A percentile compares a stretch with the other conserved stretches of the same genome.
Evolutionary conservation across 345 rosid genomes (phyloP).

Genomic region (Eucalyptus tenuipes): DNA sequence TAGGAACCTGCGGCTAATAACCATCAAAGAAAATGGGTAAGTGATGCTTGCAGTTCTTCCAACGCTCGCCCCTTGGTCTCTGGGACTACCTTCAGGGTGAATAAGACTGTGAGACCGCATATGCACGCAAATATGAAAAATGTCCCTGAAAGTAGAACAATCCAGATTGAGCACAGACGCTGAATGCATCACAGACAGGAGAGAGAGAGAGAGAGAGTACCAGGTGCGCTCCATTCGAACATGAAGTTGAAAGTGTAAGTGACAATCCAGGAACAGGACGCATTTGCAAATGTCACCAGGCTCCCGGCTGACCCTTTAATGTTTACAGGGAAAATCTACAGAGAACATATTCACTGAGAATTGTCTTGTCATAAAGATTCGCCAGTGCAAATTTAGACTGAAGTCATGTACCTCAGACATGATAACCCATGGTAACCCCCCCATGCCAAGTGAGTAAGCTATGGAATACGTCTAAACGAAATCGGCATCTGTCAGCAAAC

Average conservation of each 20-base stretch:
- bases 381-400: not conserved
- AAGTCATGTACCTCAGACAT: not conserved
- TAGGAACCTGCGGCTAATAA: not conserved
- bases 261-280: slow-evolving; percentile 40
- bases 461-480: too few species aligned
- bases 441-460: too few species aligned
- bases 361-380: not conserved
- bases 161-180: not conserved
- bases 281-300: slow-evolving; percentile 20
- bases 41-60: slow-evolving; percentile 43
- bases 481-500: too few species aligned
- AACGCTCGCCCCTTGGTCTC: slow-evolving; percentile 55
- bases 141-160: slow-evolving; percentile 10
- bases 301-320: slow-evolving; percentile 52
- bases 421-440: too few species aligned
- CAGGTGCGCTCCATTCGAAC: slow-evolving; percentile 43
- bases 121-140: not conserved
- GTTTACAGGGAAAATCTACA: not conserved
- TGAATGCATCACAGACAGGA: not conserved
- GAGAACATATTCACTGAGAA: not conserved
- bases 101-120: too few species aligned
- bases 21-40: not conserved
- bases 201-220: not conserved
- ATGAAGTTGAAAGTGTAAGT: slow-evolving; percentile 26
- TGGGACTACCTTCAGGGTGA: slow-evolving; percentile 18